Conservation (phyloP, 2,329 filamentous ascomycete species). For the Metarhizium guizhouense region DNA sequence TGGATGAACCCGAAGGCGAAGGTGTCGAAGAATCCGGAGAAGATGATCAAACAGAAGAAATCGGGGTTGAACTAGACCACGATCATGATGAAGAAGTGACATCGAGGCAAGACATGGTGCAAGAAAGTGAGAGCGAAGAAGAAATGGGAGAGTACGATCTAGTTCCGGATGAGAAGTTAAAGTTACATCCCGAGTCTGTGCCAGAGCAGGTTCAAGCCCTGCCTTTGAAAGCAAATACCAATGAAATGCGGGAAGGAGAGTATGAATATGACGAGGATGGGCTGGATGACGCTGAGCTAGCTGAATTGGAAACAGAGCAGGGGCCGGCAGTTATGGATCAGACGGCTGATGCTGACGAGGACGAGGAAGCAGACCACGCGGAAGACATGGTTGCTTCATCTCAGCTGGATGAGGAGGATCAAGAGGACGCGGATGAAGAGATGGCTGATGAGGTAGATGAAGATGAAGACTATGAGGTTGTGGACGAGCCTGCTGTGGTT, state of each 20-base stretch:
- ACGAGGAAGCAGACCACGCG: background rate
- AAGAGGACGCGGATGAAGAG: slow-evolving; percentile 3
- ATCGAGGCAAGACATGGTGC: background rate
- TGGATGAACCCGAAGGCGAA: background rate
- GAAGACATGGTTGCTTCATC: background rate
- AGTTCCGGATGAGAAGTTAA: background rate
- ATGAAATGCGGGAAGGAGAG: slow-evolving; percentile 4
- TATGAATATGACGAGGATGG: slow-evolving; percentile 4
- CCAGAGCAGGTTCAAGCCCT: background rate
- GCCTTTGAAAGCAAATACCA: slow-evolving; percentile 1
- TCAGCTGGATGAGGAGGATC: background rate
- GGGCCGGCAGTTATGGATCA: background rate
- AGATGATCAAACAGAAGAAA: background rate
- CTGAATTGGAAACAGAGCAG: background rate
- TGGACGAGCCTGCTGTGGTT: background rate
- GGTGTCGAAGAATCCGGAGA: background rate
- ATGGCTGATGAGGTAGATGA: slow-evolving; percentile 4
- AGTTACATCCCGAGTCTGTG: background rate
- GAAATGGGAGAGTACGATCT: slow-evolving; percentile 3
- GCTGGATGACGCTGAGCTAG: background rate
- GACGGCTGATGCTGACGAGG: background rate
- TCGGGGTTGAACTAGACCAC: background rate
- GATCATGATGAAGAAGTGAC: background rate
- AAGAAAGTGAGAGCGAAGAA: slow-evolving; percentile 5
- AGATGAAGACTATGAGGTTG: slow-evolving; percentile 3